These are phyloP conservation scores for Gryganskiella cystojenkinii DNA, from an alignment of 192 early-diverging fungal genomes.

Conservation along the genomic window DNA sequence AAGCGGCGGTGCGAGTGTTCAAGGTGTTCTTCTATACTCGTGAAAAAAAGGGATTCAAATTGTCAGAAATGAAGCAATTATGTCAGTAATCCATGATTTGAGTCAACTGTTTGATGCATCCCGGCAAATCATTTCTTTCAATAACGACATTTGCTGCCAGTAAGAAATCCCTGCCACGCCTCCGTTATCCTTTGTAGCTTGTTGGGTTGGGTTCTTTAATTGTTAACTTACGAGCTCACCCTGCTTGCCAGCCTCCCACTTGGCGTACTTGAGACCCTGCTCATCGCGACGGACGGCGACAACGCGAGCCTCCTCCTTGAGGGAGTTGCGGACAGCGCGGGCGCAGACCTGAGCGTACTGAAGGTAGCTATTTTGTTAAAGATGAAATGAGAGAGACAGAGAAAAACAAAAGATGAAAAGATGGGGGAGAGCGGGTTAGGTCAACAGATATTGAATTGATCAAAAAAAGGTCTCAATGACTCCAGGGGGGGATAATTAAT, in stretches of 20 bases:
- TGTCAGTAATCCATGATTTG: too few species aligned
- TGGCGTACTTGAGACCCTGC: constrained; percentile 76
- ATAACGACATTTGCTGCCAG: too few species aligned
- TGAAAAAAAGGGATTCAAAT: not conserved
- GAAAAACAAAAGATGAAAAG: not conserved
- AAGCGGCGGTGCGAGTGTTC: constrained; percentile 28
- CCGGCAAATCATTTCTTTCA: too few species aligned
- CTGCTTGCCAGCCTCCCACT: constrained; percentile 86
- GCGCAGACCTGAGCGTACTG: constrained; percentile 87
- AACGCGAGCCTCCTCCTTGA: constrained; percentile 80
- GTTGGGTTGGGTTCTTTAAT: too few species aligned
- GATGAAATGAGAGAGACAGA: too few species aligned
- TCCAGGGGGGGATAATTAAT: too few species aligned
- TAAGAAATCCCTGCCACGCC: too few species aligned
- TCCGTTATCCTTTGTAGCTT: too few species aligned
- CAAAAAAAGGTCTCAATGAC: too few species aligned
- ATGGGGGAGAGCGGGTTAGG: not conserved
- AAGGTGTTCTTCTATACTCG: constrained; percentile 42
- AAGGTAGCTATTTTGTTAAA: constrained; percentile 87
- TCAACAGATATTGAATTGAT: not conserved
- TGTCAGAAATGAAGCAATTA: not conserved
- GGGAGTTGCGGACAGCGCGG: constrained; percentile 81
- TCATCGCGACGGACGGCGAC: constrained; percentile 80
- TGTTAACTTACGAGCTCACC: constrained; percentile 75
- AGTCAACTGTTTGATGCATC: too few species aligned